Percentiles rank a stretch among this genome's conserved stretches.
Evolutionary conservation across 1,284 basidiomycete genomes (phyloP).

Genomic region (Takashimella tepidaria): DNA sequence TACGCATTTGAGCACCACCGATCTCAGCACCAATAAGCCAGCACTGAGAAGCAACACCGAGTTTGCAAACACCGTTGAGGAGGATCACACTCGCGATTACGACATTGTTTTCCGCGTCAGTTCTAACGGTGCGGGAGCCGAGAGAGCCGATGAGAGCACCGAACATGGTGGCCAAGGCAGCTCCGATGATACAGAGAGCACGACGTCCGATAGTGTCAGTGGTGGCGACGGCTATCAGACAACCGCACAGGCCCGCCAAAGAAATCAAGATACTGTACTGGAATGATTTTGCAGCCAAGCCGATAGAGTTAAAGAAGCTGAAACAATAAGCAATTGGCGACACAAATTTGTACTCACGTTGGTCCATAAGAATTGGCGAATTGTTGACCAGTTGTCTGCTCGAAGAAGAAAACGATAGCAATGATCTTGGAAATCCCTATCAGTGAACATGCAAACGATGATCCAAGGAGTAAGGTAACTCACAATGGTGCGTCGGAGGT

Average conservation of each 20-base stretch:
- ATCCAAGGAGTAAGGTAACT: neutral
- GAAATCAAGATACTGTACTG: conserved; percentile 12
- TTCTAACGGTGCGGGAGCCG: conserved; percentile 4
- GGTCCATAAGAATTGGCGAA: conserved; percentile 21
- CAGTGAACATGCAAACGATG: neutral
- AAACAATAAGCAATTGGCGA: neutral
- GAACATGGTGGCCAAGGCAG: conserved; percentile 6
- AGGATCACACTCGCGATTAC: conserved; percentile 9
- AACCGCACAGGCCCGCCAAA: conserved; percentile 3
- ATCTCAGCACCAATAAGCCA: conserved; percentile 7
- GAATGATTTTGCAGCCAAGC: conserved; percentile 11
- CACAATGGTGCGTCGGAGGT: conserved; percentile 9
- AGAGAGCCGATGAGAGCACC: conserved; percentile 7
- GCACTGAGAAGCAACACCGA: conserved; percentile 4
- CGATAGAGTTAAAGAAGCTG: conserved; percentile 9
- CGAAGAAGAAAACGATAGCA: conserved; percentile 13
- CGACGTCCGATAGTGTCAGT: conserved; percentile 17
- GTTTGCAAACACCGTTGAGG: conserved; percentile 2
- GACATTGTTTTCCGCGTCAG: conserved; percentile 2
- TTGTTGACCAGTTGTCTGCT: conserved; percentile 16
- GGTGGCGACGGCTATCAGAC: conserved; percentile 4
- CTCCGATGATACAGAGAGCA: conserved; percentile 10
- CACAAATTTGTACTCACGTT: conserved; percentile 1
- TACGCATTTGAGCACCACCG: conserved; percentile 4
- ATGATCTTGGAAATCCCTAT: conserved; percentile 7